Conservation (phyloP, 2,329 filamentous ascomycete species). For the Hymenoscyphus fraxineus region DNA sequence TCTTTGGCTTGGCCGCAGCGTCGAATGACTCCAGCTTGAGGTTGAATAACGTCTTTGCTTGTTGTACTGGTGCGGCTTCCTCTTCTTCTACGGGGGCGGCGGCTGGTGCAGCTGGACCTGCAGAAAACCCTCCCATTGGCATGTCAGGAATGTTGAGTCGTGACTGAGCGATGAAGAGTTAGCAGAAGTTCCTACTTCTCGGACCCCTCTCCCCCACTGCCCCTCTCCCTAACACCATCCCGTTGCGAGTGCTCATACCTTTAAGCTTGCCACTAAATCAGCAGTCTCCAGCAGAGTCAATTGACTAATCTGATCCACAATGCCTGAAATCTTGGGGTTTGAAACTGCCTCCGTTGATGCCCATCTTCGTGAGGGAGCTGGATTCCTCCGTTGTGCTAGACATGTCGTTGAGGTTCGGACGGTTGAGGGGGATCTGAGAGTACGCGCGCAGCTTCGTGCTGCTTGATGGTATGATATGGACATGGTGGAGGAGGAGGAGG, state of each 20-base stretch:
- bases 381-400: slow-evolving; percentile 44
- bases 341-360: slow-evolving; percentile 73
- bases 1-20: slow-evolving; percentile 85
- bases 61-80: slow-evolving; percentile 80
- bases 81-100: slow-evolving; percentile 72
- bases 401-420: slow-evolving; percentile 45
- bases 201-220: neutral
- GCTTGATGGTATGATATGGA: slow-evolving; percentile 60
- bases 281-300: slow-evolving; percentile 97
- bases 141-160: slow-evolving; percentile 97
- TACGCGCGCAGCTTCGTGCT: slow-evolving; percentile 61
- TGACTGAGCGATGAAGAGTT: slow-evolving; percentile 52
- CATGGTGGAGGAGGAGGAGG: slow-evolving; percentile 45
- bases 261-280: slow-evolving; percentile 88
- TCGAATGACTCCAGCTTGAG: slow-evolving; percentile 92
- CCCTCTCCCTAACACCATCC: neutral
- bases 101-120: slow-evolving; percentile 50
- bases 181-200: slow-evolving; percentile 12
- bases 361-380: slow-evolving; percentile 66
- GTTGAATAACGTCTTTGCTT: slow-evolving; percentile 97
- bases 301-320: slow-evolving; percentile 98
- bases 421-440: slow-evolving; percentile 50
- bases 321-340: slow-evolving; percentile 88
- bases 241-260: slow-evolving; percentile 55
- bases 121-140: slow-evolving; percentile 86